These are phyloP conservation scores for Boletus coccyginus DNA, from an alignment of 768 basidiomycete species.

Conservation along the genomic window DNA sequence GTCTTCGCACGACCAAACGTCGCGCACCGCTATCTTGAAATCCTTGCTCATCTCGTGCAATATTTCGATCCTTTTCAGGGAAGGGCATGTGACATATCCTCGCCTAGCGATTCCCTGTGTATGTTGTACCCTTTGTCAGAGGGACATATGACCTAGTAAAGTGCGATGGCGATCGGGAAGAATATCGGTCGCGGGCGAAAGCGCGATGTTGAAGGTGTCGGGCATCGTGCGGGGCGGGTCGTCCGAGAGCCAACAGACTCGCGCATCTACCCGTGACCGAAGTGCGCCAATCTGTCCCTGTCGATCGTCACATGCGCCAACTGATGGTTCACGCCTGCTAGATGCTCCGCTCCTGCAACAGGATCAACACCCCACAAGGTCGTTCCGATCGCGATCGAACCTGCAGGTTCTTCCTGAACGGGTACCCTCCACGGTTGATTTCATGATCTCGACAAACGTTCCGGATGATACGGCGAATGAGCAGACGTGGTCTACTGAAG, in stretches of 20 bases:
- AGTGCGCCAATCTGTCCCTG: conserved; percentile 39
- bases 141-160: conserved; percentile 63
- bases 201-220: conserved; percentile 63
- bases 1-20: conserved; percentile 53
- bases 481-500: conserved; percentile 98
- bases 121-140: conserved; percentile 79
- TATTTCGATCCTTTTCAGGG: conserved; percentile 89
- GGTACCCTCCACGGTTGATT: conserved; percentile 28
- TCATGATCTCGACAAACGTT: conserved; percentile 81
- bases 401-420: conserved; percentile 59
- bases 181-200: conserved; percentile 72
- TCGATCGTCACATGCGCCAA: background rate
- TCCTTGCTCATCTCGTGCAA: conserved; percentile 87
- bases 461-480: conserved; percentile 91
- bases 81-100: conserved; percentile 70
- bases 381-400: conserved; percentile 65
- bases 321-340: conserved; percentile 29
- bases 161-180: conserved; percentile 84
- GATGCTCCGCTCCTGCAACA: conserved; percentile 58
- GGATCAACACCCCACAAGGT: conserved; percentile 33
- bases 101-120: conserved; percentile 62
- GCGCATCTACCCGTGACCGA: conserved; percentile 81
- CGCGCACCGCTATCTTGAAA: conserved; percentile 67
- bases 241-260: conserved; percentile 76
- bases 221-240: conserved; percentile 77